phyloP scores from a whole-genome alignment of 148 eudicot genomes.

The Arctostaphylos glauca region DNA sequence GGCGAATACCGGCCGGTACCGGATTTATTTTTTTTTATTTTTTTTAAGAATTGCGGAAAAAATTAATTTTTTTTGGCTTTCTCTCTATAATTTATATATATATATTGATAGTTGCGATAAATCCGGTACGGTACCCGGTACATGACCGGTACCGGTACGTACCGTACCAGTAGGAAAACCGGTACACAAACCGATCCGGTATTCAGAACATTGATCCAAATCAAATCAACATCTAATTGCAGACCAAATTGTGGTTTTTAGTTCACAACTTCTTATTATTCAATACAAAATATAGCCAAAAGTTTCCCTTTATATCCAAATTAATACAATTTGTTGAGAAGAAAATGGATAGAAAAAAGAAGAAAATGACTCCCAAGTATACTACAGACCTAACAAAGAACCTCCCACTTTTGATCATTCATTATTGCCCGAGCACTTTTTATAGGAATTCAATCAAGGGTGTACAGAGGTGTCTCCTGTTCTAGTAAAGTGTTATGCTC shows the following conservation, averaged over 20 bases:
- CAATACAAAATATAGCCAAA: not conserved
- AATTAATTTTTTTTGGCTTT: no score
- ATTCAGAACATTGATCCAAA: no score
- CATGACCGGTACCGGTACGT: no score
- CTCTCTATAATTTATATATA: no score
- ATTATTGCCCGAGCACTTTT: slow-evolving; percentile 14
- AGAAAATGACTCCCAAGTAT: not conserved
- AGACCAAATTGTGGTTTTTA: not conserved
- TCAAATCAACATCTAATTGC: not conserved
- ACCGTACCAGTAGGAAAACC: no score
- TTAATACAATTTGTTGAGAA: not conserved
- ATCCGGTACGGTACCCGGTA: no score
- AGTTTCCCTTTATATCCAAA: not conserved
- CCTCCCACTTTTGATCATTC: not conserved
- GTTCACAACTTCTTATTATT: not conserved
- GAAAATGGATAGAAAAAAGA: not conserved
- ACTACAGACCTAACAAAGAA: slow-evolving; percentile 11
- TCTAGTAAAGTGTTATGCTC: slow-evolving; percentile 24
- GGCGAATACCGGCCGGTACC: no score
- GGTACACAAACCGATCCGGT: no score
- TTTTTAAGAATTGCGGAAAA: no score
- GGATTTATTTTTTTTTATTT: no score
- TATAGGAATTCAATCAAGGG: not conserved
- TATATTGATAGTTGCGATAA: no score
- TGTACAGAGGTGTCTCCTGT: slow-evolving; percentile 25